phyloP scores from a whole-genome alignment of 2,329 filamentous ascomycete species.

The Aspergillus hortae region DNA sequence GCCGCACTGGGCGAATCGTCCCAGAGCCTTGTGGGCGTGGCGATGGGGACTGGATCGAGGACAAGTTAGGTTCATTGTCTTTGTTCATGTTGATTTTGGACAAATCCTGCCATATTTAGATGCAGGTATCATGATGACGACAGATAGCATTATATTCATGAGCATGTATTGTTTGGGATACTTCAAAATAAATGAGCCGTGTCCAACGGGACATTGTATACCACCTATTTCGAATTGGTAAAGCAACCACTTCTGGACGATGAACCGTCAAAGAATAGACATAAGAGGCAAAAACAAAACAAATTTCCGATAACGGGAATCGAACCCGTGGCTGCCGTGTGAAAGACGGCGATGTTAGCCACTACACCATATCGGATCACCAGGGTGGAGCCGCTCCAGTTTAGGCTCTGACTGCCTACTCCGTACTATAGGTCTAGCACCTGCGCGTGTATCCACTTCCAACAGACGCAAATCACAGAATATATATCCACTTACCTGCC shows the following conservation, averaged over 20 bases:
- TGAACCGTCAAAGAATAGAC: too few species aligned
- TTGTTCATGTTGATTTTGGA: background rate
- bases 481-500: too few species aligned
- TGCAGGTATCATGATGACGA: background rate
- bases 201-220: too few species aligned
- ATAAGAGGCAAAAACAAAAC: background rate
- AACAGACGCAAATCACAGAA: too few species aligned
- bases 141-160: background rate
- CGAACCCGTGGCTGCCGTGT: conserved; percentile 13
- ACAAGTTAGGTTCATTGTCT: conserved; percentile 16
- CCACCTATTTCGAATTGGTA: too few species aligned
- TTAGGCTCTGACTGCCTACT: too few species aligned
- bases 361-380: conserved; percentile 11
- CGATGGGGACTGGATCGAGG: conserved; percentile 28
- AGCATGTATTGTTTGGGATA: background rate
- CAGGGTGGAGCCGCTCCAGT: too few species aligned
- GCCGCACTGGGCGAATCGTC: conserved; percentile 24
- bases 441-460: too few species aligned
- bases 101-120: background rate
- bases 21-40: conserved; percentile 36
- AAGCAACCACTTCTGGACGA: too few species aligned
- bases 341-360: conserved; percentile 14
- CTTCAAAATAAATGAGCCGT: background rate
- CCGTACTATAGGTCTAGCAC: too few species aligned
- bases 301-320: conserved; percentile 11